These are phyloP conservation scores for Aspergillus indologenus DNA, from an alignment of 495 filamentous ascomycete genomes.

Conservation along the genomic window DNA sequence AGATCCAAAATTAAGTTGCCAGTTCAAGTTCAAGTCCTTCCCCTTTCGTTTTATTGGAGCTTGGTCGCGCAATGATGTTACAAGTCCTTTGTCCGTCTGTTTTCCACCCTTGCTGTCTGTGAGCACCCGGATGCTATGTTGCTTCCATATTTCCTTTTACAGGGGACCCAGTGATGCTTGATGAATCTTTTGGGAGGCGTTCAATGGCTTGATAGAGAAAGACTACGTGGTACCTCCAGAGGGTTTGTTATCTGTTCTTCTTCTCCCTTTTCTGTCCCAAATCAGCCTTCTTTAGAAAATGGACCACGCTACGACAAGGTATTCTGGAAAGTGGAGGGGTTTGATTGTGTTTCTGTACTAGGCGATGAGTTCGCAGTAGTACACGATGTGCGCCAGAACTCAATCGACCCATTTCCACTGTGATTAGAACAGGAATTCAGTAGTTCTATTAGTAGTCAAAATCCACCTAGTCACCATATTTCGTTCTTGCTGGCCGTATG, in stretches of 20 bases:
- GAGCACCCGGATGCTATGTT: slow-evolving; percentile 14
- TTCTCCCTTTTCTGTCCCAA: slow-evolving; percentile 13
- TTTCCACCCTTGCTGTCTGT: slow-evolving; percentile 5
- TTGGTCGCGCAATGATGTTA: slow-evolving; percentile 9
- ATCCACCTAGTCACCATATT: no score
- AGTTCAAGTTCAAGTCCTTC: slow-evolving; percentile 20
- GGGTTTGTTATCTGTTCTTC: slow-evolving; percentile 14
- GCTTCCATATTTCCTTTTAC: slow-evolving; percentile 6
- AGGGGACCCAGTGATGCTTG: slow-evolving; percentile 14
- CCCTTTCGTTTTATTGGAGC: slow-evolving; percentile 15
- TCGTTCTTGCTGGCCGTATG: no score
- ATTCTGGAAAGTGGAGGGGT: no score
- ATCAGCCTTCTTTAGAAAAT: slow-evolving; percentile 8
- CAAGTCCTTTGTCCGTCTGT: slow-evolving; percentile 6
- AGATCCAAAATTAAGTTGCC: slow-evolving; percentile 22
- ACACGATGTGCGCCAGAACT: no score
- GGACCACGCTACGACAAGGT: neutral
- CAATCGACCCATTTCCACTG: no score
- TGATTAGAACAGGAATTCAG: no score
- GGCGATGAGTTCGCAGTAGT: no score
- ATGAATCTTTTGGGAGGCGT: slow-evolving; percentile 22
- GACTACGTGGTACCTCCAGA: slow-evolving; percentile 15
- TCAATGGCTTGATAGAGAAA: slow-evolving; percentile 22
- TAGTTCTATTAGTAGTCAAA: no score
- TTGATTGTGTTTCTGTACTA: neutral